A percentile compares a stretch with the other conserved stretches of the same genome.
Conservation (phyloP, 2,329 filamentous ascomycete species). For the Coniochaeta sp. region DNA sequence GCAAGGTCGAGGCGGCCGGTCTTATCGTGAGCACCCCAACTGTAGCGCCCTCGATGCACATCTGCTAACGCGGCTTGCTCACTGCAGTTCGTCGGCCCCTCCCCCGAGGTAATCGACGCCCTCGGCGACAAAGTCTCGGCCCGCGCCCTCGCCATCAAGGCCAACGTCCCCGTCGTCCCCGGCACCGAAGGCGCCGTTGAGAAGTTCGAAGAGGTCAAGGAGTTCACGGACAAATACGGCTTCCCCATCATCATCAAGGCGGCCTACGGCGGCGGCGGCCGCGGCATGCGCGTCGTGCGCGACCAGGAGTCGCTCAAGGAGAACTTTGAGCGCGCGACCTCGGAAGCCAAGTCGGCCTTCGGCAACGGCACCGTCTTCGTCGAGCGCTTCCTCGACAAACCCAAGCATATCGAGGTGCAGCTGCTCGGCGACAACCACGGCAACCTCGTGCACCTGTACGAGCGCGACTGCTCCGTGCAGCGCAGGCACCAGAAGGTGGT, state of each 20-base stretch:
- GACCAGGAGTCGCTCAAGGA: conserved; percentile 28
- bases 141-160: conserved; percentile 41
- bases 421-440: conserved; percentile 52
- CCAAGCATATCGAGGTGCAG: conserved; percentile 57
- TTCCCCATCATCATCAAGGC: conserved; percentile 47
- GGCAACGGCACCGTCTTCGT: conserved; percentile 50
- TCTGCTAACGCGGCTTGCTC: neutral
- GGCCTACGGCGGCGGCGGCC: conserved; percentile 50
- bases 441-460: conserved; percentile 47
- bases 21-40: conserved; percentile 21
- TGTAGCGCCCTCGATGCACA: neutral
- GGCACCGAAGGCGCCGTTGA: conserved; percentile 11
- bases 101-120: conserved; percentile 40
- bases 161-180: conserved; percentile 33
- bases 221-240: conserved; percentile 9
- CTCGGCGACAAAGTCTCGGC: conserved; percentile 55
- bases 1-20: conserved; percentile 41
- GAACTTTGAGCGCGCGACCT: conserved; percentile 41
- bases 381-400: conserved; percentile 48
- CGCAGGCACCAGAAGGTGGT: conserved; percentile 58
- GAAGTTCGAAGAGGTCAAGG: neutral
- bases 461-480: conserved; percentile 57
- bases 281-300: conserved; percentile 49
- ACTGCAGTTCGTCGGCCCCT: conserved; percentile 49
- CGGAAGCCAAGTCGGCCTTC: conserved; percentile 45